Conservation (phyloP, 768 basidiomycete species). For the Phaeotremella fagi region DNA sequence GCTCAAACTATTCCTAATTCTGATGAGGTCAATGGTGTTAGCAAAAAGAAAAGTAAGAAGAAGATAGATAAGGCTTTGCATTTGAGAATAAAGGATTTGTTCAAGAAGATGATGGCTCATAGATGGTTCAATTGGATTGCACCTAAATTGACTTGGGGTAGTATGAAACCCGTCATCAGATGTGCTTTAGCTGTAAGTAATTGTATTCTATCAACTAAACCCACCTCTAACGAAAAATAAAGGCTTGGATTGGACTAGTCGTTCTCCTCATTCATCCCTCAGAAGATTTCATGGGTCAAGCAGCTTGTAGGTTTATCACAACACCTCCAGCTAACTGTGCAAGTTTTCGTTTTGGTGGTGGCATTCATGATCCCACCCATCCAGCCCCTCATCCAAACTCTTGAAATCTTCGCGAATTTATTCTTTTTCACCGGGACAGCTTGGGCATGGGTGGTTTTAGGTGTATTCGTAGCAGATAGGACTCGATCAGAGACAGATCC, state of each 20-base stretch:
- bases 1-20: neutral
- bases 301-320: conserved; percentile 32
- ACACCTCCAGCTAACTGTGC: neutral
- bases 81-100: neutral
- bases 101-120: conserved; percentile 15
- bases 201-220: too few species aligned
- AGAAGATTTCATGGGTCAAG: conserved; percentile 33
- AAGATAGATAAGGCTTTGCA: neutral
- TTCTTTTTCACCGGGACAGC: conserved; percentile 37
- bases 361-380: conserved; percentile 42
- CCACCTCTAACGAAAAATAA: too few species aligned
- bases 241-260: conserved; percentile 44
- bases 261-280: conserved; percentile 32
- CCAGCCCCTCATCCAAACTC: conserved; percentile 37
- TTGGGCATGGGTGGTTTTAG: conserved; percentile 44
- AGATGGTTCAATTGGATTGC: conserved; percentile 33
- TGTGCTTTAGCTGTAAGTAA: conserved; percentile 34
- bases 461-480: conserved; percentile 32
- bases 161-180: conserved; percentile 41
- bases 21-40: neutral
- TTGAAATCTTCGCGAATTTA: conserved; percentile 39
- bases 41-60: neutral
- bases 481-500: conserved; percentile 27
- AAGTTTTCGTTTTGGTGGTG: conserved; percentile 37
- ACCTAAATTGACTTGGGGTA: conserved; percentile 29